Conservation (phyloP, 2,329 filamentous ascomycete species). For the Anthostomella pinea region DNA sequence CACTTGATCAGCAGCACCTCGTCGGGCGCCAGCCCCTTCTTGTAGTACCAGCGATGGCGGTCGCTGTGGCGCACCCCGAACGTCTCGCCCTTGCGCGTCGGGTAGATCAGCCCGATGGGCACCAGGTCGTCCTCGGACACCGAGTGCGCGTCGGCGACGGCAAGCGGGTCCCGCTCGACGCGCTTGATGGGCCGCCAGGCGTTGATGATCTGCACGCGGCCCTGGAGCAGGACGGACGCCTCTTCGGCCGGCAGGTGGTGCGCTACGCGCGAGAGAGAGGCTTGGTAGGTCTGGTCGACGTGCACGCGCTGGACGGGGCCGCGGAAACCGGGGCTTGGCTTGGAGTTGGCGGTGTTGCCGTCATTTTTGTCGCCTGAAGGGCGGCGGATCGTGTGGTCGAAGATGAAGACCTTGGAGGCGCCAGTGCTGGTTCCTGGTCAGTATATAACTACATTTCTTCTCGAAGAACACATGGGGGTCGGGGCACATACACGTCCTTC, state of each 20-base stretch:
- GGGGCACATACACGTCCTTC: slow-evolving; percentile 49
- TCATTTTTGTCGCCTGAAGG: slow-evolving; percentile 48
- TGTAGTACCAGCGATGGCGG: slow-evolving; percentile 51
- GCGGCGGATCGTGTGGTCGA: slow-evolving; percentile 57
- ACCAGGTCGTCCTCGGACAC: slow-evolving; percentile 51
- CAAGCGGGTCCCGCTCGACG: slow-evolving; percentile 52
- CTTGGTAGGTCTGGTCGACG: slow-evolving; percentile 54
- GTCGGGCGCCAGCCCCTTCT: slow-evolving; percentile 47
- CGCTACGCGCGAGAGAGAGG: slow-evolving; percentile 38
- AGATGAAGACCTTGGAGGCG: slow-evolving; percentile 54
- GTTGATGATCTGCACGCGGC: slow-evolving; percentile 54
- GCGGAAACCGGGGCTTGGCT: slow-evolving; percentile 24
- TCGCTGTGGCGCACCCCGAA: slow-evolving; percentile 41
- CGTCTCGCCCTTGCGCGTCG: slow-evolving; percentile 48
- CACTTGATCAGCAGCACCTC: slow-evolving; percentile 61
- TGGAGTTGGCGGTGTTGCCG: slow-evolving; percentile 37
- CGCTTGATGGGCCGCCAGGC: slow-evolving; percentile 51
- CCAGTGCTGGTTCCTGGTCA: slow-evolving; percentile 45
- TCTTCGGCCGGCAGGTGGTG: slow-evolving; percentile 45
- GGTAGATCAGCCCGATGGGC: slow-evolving; percentile 47
- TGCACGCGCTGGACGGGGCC: slow-evolving; percentile 52
- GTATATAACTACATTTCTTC: too few relatives aligned
- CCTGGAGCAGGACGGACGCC: slow-evolving; percentile 40
- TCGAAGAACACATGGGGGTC: too few relatives aligned
- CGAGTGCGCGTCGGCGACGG: slow-evolving; percentile 48